Base-by-base conservation (phyloP, 2,329 filamentous ascomycete genomes). In the Alternaria sp. region DNA sequence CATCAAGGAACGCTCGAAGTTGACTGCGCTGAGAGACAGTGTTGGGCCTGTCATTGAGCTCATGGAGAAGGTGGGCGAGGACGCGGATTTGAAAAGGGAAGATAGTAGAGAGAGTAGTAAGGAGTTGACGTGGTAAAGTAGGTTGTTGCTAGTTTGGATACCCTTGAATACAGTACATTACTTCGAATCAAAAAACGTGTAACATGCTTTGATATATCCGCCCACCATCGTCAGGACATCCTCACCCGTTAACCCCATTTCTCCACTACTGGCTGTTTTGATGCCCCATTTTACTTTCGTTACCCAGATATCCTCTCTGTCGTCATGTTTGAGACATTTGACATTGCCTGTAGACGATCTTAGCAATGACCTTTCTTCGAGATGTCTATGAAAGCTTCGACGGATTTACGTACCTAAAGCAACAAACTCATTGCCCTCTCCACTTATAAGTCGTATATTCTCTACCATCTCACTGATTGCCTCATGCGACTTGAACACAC, bases 1-100 rank as follows among this genome's bases (percentile, higher is more conserved):
- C 14, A 86, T 88, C 57, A 91, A 89, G 78, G 89, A 92, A 55
- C 64, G 61, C n/a, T 67, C 73, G 14, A 72, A 58, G 46, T 45
- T 79, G 47, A 58, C 44, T 8, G 68, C 61, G 2, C n/a, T 77
- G 55, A 75, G 51, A 51, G 72, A 72, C 7, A 70, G 70, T 4
- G 60, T 75, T 2, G 74, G 69, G 10, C 61, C 61, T 9, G 74
- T 78, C n/a, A 60, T 76, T n/a, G 70, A 67, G 21, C 60, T 71
- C 4, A 55, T 80, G 33, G 77, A 79, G 59, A 65, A 68, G 20
- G 57, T 61, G 37, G 53, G 58, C n/a, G n/a, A n/a, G n/a, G n/a
- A n/a, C n/a, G n/a, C 51, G 9, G 9, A 11, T 10, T 7, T 41
- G 28, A 3, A n/a, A 4, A 25, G 20, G n/a, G 23, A 33, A 20